Conservation (phyloP, 495 filamentous ascomycete species). For the Trichoderma parareesei region DNA sequence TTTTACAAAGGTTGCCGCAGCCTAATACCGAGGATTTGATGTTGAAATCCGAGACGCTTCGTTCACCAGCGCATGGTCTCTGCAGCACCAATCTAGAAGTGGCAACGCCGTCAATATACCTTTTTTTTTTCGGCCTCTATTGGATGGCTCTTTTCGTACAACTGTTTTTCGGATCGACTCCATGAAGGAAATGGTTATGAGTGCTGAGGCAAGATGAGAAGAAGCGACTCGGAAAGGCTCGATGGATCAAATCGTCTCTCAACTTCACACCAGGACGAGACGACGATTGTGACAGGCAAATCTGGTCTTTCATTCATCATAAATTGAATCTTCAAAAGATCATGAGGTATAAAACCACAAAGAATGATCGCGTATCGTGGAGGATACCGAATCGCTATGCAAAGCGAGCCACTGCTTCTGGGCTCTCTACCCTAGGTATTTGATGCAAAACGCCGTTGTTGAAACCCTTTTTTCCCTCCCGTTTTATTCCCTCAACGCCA, state of each 20-base stretch:
- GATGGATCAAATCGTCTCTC: not conserved
- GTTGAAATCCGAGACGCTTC: too few relatives aligned
- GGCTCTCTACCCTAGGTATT: slow-evolving; percentile 16
- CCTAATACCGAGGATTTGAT: too few relatives aligned
- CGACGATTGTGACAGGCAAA: not conserved
- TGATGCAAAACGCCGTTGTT: slow-evolving; percentile 21
- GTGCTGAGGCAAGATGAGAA: too few relatives aligned
- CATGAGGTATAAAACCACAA: not conserved
- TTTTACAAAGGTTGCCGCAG: not conserved
- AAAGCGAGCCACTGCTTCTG: slow-evolving; percentile 18
- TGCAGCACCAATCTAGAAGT: too few relatives aligned
- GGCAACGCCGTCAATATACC: too few relatives aligned
- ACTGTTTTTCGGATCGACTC: too few relatives aligned
- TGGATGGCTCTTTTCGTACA: too few relatives aligned
- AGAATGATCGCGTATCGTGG: slow-evolving; percentile 24
- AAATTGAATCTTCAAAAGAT: not conserved
- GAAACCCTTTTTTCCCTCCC: slow-evolving; percentile 19
- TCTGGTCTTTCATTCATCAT: slow-evolving; percentile 7
- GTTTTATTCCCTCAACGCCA: slow-evolving; percentile 10
- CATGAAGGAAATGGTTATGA: too few relatives aligned
- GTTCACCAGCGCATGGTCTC: too few relatives aligned
- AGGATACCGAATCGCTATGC: slow-evolving; percentile 22
- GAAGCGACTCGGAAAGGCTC: not conserved
- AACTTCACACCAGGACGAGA: not conserved
- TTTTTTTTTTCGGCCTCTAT: too few relatives aligned